Evolutionary conservation across 148 eudicot genomes (phyloP), one percentile per base, ranked within the genome.

Genomic region (Persicaria maculosa): DNA sequence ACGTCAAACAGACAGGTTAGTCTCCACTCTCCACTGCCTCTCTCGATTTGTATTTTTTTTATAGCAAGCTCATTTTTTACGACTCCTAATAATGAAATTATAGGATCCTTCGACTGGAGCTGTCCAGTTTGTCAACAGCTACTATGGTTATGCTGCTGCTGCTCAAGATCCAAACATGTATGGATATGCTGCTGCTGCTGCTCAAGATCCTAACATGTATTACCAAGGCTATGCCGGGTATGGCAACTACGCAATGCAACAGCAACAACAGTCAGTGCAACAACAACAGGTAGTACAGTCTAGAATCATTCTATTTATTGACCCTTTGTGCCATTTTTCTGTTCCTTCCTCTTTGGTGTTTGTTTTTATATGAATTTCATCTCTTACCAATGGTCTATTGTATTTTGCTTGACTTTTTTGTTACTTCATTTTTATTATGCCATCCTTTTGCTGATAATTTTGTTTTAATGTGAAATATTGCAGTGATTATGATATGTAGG

Each of bases 221-320:
- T 90, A 94, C 78, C 96, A 90, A 52, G 87, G 88, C 47, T 94
- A 91, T 73, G 85, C 97, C 43, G 98, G 91, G 36, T 94, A 94
- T 81, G 91, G 84, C 11, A 90, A 86, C 77, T 94, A 91, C 59
- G 81, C 90, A 10, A 88, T 84, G 73, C 90, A 85, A 71, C 92
- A 81, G 16, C 84, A 80, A 67, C 86, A 80, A 47, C 89, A 83
- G 78, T 82, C 83, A 44, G 72, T 64, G 9, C 82, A 82, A 76
- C 90, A 78, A 69, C 91, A 81, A 71, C 85, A 87, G 88, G 85
- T 84, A 64, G 50, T 78, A 54, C 52, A 31, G 50, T 43, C 15
- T 71, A 31, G 15, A 20, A 9, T 58, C 65, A 48, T 58, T n/a
- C n/a, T n/a, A n/a, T n/a, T n/a, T n/a, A n/a, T n/a, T n/a, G n/a